These are phyloP conservation scores for Xylariaceae sp. DNA, from an alignment of 2,329 filamentous ascomycete species.

Conservation along the genomic window DNA sequence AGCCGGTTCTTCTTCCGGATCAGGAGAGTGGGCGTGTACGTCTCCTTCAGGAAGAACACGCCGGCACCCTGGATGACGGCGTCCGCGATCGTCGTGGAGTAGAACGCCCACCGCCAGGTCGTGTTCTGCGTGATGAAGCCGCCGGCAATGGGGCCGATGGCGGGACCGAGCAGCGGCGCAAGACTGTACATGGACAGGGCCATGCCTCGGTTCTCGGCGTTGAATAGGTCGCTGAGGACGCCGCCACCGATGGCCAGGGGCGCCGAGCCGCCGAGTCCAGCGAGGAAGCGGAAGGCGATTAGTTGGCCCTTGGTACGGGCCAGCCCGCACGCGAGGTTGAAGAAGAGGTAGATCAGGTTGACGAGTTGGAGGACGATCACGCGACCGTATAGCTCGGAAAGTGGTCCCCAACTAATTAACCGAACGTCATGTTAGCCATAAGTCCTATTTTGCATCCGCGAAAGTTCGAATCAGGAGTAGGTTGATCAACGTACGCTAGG, in stretches of 20 bases:
- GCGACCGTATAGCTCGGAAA: slow-evolving; percentile 53
- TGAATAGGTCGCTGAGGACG: slow-evolving; percentile 42
- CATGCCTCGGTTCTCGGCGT: slow-evolving; percentile 56
- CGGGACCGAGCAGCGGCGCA: slow-evolving; percentile 59
- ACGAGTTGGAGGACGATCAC: slow-evolving; percentile 48
- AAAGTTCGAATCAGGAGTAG: neutral
- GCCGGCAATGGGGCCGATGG: slow-evolving; percentile 60
- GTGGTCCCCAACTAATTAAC: slow-evolving; percentile 37
- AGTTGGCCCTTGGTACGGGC: slow-evolving; percentile 48
- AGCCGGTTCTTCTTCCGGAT: slow-evolving; percentile 52
- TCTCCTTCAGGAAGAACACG: slow-evolving; percentile 58
- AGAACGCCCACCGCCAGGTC: slow-evolving; percentile 72
- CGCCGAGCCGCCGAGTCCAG: slow-evolving; percentile 54
- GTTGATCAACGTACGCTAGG: slow-evolving; percentile 34
- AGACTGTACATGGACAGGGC: slow-evolving; percentile 60
- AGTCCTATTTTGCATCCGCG: neutral
- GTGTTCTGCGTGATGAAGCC: slow-evolving; percentile 60
- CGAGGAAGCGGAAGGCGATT: slow-evolving; percentile 53
- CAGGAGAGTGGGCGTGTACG: slow-evolving; percentile 60
- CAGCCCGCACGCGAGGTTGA: slow-evolving; percentile 56
- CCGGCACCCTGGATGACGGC: slow-evolving; percentile 55
- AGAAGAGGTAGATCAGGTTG: slow-evolving; percentile 46
- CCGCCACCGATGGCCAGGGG: slow-evolving; percentile 40
- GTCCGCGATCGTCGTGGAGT: slow-evolving; percentile 57
- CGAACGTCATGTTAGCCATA: neutral